A percentile compares a stretch with the other conserved stretches of the same genome.
phyloP scores from a whole-genome alignment of 1,284 basidiomycete genomes.

The Cutaneotrichosporon sp. region DNA sequence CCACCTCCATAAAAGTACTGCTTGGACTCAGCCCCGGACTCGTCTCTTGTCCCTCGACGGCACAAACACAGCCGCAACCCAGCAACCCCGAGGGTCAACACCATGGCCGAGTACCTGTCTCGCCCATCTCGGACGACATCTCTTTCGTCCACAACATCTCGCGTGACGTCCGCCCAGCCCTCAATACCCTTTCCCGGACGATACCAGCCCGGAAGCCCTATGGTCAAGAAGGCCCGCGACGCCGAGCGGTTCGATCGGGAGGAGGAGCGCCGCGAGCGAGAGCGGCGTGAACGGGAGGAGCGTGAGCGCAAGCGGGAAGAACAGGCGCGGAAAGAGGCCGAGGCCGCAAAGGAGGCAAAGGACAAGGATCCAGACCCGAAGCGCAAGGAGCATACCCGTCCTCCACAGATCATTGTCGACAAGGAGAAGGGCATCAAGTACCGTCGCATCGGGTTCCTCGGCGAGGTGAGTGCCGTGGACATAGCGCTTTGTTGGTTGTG shows the following conservation, averaged over 20 bases:
- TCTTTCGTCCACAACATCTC: not conserved
- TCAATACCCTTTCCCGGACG: not conserved
- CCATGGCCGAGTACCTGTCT: too few relatives aligned
- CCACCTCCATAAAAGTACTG: too few relatives aligned
- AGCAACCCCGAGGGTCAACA: too few relatives aligned
- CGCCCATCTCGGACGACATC: too few relatives aligned
- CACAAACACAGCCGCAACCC: too few relatives aligned
- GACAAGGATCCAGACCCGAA: constrained; percentile 50
- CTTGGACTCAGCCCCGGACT: too few relatives aligned
- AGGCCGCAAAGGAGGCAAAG: not conserved
- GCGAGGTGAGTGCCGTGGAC: constrained; percentile 61
- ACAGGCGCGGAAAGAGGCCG: not conserved
- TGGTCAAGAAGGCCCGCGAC: not conserved
- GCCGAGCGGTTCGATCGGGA: not conserved
- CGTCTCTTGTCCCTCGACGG: too few relatives aligned
- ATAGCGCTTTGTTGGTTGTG: not conserved
- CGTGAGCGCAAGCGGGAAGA: not conserved
- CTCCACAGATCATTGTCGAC: constrained; percentile 71
- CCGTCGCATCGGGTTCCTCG: constrained; percentile 70
- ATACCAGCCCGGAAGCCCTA: too few relatives aligned
- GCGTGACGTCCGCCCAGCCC: not conserved
- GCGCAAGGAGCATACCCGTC: constrained; percentile 71
- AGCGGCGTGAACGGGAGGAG: not conserved
- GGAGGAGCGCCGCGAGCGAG: not conserved
- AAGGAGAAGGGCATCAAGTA: constrained; percentile 58